Evolutionary conservation across 345 rosid genomes (phyloP).

Genomic region (Hypericum perforatum): DNA sequence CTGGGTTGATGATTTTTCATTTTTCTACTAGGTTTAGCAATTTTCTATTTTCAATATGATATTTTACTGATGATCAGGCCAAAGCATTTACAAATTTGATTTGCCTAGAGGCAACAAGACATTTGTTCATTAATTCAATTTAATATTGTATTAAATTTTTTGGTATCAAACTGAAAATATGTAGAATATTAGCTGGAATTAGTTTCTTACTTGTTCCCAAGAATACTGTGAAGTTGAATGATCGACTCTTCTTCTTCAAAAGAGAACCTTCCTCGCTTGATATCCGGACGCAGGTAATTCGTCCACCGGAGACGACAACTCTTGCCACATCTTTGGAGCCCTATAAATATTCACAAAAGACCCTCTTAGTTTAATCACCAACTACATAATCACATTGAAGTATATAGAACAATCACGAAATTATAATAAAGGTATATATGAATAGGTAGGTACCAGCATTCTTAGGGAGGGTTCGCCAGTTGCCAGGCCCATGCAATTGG

Average conservation of each 20-base stretch:
- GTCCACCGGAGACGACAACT: constrained; percentile 89
- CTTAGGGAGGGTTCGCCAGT: constrained; percentile 72
- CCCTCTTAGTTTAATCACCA: neutral
- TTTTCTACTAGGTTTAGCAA: no score
- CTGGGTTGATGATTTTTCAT: no score
- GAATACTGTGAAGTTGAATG: constrained; percentile 53
- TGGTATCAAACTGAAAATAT: neutral
- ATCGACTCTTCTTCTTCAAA: constrained; percentile 71
- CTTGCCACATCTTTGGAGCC: constrained; percentile 66
- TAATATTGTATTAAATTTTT: neutral
- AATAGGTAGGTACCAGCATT: constrained; percentile 51
- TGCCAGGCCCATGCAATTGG: constrained; percentile 61
- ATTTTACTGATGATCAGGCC: no score
- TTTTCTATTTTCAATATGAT: no score
- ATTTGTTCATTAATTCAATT: no score
- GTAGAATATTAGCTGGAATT: neutral
- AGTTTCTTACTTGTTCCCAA: constrained; percentile 64
- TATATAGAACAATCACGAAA: neutral
- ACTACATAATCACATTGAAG: neutral
- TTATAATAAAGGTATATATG: no score
- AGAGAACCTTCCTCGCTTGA: constrained; percentile 70
- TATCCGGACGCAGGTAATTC: constrained; percentile 78
- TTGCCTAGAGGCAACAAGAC: no score
- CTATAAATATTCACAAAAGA: constrained; percentile 6
- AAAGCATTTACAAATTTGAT: no score